A percentile compares a stretch with the other conserved stretches of the same genome.
Evolutionary conservation across 495 filamentous ascomycete genomes (phyloP).

Genomic region (Bryoglossum gracile): DNA sequence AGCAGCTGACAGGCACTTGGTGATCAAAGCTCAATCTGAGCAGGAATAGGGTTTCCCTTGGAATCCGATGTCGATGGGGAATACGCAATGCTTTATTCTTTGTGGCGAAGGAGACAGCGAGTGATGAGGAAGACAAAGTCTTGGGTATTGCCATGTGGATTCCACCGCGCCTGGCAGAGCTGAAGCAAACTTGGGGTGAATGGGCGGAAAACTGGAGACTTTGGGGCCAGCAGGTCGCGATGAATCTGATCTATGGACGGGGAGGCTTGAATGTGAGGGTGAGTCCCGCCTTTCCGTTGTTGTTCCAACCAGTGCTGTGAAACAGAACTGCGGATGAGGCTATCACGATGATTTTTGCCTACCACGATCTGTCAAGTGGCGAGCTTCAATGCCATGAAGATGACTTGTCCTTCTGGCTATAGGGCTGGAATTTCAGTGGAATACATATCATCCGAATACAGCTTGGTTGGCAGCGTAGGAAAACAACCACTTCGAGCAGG

Average conservation of each 20-base stretch:
- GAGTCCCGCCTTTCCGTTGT: conserved; percentile 22
- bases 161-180: conserved; percentile 36
- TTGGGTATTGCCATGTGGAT: conserved; percentile 62
- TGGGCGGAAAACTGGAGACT: conserved; percentile 53
- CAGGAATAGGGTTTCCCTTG: conserved; percentile 22
- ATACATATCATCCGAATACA: no score
- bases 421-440: no score
- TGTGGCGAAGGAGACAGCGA: conserved; percentile 47
- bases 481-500: no score
- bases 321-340: conserved; percentile 1
- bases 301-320: conserved; percentile 1
- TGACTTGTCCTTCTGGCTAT: no score
- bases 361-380: neutral
- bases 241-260: conserved; percentile 57
- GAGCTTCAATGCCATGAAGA: no score
- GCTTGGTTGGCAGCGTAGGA: no score
- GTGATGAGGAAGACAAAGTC: conserved; percentile 33
- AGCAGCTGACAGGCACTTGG: conserved; percentile 6
- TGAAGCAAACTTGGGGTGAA: conserved; percentile 43
- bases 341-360: conserved; percentile 3
- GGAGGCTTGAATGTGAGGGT: conserved; percentile 53
- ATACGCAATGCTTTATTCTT: conserved; percentile 56
- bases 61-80: conserved; percentile 55
- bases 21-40: conserved; percentile 18
- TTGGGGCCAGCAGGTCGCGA: conserved; percentile 50